phyloP scores from a whole-genome alignment of 345 rosid species.

The Excoecaria agallocha region DNA sequence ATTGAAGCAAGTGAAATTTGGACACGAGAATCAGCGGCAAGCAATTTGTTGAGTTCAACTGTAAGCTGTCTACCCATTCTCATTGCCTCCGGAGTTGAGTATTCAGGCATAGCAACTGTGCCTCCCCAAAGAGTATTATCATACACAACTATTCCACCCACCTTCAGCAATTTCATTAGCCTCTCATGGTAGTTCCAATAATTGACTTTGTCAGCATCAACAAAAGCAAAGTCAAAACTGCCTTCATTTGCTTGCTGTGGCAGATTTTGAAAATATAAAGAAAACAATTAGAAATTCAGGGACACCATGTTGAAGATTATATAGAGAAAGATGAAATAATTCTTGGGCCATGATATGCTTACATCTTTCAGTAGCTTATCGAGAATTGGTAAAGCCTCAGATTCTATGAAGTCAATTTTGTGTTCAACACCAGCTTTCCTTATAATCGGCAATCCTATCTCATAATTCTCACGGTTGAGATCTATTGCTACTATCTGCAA shows the following conservation, averaged over 20 bases:
- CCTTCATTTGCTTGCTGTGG: conserved; percentile 38
- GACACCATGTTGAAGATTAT: not conserved
- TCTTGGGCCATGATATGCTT: not conserved
- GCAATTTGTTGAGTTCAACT: conserved; percentile 41
- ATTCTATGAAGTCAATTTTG: conserved; percentile 40
- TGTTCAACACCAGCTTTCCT: conserved; percentile 39
- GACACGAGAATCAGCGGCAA: conserved; percentile 50
- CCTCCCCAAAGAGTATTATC: conserved; percentile 52
- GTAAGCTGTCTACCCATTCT: conserved; percentile 24
- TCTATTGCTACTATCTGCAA: conserved; percentile 38
- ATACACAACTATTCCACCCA: conserved; percentile 43
- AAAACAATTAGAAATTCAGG: not conserved
- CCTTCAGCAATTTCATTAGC: conserved; percentile 38
- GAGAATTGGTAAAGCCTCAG: conserved; percentile 34
- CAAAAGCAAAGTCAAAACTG: conserved; percentile 48
- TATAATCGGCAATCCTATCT: conserved; percentile 41
- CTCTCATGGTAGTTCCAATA: conserved; percentile 45
- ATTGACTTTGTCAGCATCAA: conserved; percentile 49
- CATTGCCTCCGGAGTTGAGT: conserved; percentile 15
- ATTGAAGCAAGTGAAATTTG: conserved; percentile 52
- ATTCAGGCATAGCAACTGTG: conserved; percentile 34
- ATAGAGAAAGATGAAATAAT: not conserved
- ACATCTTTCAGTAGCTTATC: conserved; percentile 35
- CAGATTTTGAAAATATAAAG: not conserved
- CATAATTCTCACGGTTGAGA: conserved; percentile 29